A percentile compares a stretch with the other conserved stretches of the same genome.
phyloP scores from a whole-genome alignment of 805 yeast genomes.

The Wickerhamiella cacticola region DNA sequence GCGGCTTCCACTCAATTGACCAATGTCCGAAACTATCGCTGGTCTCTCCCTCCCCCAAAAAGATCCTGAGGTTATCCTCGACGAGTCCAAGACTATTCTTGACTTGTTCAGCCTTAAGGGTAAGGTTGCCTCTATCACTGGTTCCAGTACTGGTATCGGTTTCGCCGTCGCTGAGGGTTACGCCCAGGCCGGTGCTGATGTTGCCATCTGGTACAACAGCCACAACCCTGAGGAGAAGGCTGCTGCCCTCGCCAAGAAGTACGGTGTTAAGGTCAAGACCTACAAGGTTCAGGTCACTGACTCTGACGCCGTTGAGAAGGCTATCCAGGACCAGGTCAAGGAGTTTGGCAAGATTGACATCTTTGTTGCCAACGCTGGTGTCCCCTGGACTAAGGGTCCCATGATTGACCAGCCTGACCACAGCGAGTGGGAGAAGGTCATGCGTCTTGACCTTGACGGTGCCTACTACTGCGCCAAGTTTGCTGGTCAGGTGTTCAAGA shows the following conservation, averaged over 20 bases:
- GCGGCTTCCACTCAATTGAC: not conserved
- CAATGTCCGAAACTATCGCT: conserved; percentile 11
- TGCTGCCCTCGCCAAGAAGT: conserved; percentile 39
- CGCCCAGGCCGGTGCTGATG: conserved; percentile 81
- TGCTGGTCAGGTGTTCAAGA: conserved; percentile 61
- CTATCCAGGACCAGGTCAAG: conserved; percentile 39
- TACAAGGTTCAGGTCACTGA: conserved; percentile 49
- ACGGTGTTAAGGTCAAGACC: conserved; percentile 52
- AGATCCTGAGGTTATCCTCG: conserved; percentile 19
- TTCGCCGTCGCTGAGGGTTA: conserved; percentile 70
- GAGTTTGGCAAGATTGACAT: conserved; percentile 77
- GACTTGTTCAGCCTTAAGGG: conserved; percentile 35
- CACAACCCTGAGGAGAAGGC: conserved; percentile 53
- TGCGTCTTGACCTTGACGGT: conserved; percentile 67
- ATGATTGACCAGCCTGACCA: conserved; percentile 39
- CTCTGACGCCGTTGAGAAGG: conserved; percentile 38
- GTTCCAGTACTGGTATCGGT: conserved; percentile 81
- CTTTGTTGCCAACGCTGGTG: conserved; percentile 85
- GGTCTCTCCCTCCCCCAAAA: conserved; percentile 17
- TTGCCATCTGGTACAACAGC: conserved; percentile 57
- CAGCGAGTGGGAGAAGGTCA: conserved; percentile 58
- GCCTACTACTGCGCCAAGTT: conserved; percentile 70
- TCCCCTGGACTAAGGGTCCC: conserved; percentile 66
- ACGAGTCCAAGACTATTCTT: conserved; percentile 18
- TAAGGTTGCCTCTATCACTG: conserved; percentile 72